Percentiles rank a stretch among this genome's conserved stretches.
Conservation (phyloP, 805 yeast genomes). For the Wickerhamiella kazuoi region DNA sequence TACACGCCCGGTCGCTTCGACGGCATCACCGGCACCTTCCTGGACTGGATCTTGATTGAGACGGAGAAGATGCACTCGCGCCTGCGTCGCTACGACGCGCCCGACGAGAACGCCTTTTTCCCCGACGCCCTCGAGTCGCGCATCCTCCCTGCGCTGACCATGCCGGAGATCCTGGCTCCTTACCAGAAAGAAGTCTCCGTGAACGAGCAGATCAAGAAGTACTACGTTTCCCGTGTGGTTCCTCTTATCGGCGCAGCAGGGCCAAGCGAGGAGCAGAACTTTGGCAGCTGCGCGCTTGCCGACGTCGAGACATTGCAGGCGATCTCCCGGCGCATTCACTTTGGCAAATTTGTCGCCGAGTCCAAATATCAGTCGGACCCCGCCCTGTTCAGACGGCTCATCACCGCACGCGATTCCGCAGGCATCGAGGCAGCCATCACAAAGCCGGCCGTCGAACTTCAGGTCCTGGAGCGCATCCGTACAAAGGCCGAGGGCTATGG, state of each 20-base stretch:
- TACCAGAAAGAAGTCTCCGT: slow-evolving; percentile 61
- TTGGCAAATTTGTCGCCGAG: slow-evolving; percentile 96
- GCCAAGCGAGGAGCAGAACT: slow-evolving; percentile 69
- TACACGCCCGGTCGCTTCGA: slow-evolving; percentile 48
- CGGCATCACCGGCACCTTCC: slow-evolving; percentile 57
- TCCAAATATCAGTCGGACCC: slow-evolving; percentile 64
- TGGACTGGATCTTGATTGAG: slow-evolving; percentile 71
- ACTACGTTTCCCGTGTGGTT: slow-evolving; percentile 57
- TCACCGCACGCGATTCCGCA: slow-evolving; percentile 41
- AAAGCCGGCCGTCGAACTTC: slow-evolving; percentile 69
- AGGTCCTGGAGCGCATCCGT: slow-evolving; percentile 58
- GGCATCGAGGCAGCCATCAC: slow-evolving; percentile 75
- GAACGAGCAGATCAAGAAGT: slow-evolving; percentile 46
- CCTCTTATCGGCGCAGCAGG: slow-evolving; percentile 49
- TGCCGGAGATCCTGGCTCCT: slow-evolving; percentile 62
- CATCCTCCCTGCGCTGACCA: slow-evolving; percentile 57
- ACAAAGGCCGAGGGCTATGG: slow-evolving; percentile 79
- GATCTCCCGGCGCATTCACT: slow-evolving; percentile 80
- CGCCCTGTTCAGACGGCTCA: slow-evolving; percentile 45
- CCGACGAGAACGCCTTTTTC: slow-evolving; percentile 84
- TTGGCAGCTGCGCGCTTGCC: slow-evolving; percentile 68
- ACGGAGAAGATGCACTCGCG: slow-evolving; percentile 62
- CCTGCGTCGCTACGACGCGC: slow-evolving; percentile 78
- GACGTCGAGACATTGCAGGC: slow-evolving; percentile 84
- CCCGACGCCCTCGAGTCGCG: slow-evolving; percentile 35